Percentiles rank a stretch among this genome's conserved stretches.
Evolutionary conservation across 2,329 filamentous ascomycete genomes (phyloP).

Genomic region (Fusarium sp.): DNA sequence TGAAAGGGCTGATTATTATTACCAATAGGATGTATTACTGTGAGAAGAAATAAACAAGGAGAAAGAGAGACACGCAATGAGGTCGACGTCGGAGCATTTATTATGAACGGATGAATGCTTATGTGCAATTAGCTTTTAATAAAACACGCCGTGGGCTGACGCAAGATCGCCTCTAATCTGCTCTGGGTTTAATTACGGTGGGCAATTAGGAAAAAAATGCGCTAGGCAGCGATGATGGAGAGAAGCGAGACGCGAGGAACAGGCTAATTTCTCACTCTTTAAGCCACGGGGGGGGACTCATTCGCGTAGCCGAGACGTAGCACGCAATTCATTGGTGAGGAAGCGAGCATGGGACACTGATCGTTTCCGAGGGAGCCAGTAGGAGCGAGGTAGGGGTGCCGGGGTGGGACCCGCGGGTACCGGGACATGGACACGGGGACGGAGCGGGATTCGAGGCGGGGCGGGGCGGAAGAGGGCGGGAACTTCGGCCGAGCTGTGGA

Average conservation of each 20-base stretch:
- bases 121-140: background rate
- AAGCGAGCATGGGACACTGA: background rate
- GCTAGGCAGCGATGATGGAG: no score
- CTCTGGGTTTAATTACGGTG: background rate
- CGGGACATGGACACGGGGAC: background rate
- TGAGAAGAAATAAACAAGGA: background rate
- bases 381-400: background rate
- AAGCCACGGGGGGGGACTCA: background rate
- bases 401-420: background rate
- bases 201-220: background rate
- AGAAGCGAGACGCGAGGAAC: no score
- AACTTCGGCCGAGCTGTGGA: background rate
- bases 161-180: background rate
- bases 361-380: background rate
- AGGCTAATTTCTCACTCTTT: background rate
- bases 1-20: background rate
- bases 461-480: background rate
- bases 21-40: background rate
- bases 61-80: background rate
- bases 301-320: background rate
- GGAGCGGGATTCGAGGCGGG: background rate
- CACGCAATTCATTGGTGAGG: background rate
- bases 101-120: background rate
- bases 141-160: background rate
- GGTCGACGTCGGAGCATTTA: background rate